Base-by-base conservation (phyloP, 176 grass and related monocot genomes). In the Microstegium vimineum region DNA sequence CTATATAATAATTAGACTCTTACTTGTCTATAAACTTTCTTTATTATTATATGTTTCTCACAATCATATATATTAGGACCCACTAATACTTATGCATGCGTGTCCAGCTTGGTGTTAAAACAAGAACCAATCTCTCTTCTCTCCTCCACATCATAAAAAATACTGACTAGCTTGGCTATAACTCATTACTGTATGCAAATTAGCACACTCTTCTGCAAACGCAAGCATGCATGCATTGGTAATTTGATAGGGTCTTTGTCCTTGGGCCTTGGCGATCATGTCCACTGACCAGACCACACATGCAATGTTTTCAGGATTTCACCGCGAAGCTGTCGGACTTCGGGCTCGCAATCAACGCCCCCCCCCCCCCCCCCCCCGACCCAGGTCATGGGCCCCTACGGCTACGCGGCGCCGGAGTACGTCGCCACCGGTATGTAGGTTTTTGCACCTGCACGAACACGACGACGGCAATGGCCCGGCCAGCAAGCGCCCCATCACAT, bases 321-420 rank as follows among this genome's bases (percentile, higher is more conserved):
- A 80, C 82, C 5, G 45, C 93, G 4, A 98, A 98, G 85, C 87
- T 95, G 18, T 98, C 96, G 3, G 96, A 98, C 26, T 98, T 98
- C 42, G 96, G 96, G 23, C 87, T 98, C 36, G 96, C 96, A 63
- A 98, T 93, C 86, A 89, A 83, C 71, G 96, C 93, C 0, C 96
- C 96, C 14, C 49, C 69, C 34, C 93, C 78, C 92, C 15, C 96
- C 95, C 73, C 89, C 95, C 23, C 91, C 90, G 3, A 98, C 96
- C 0, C 66, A 93, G 76, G 10, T 98, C 40, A 88, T 98, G 68
- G 96, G 93, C 40, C 93, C 93, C 17, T 95, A 90, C 32, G 96
- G 96, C 56, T 98, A 98, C 85, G 93, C 92, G 20, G 96, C 96
- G 82, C 96, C 96, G 42, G 96, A 98, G 74, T 98, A 98, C 63